These are phyloP conservation scores for Eucalyptus urophylla DNA, from an alignment of 345 rosid genomes.

Conservation along the genomic window DNA sequence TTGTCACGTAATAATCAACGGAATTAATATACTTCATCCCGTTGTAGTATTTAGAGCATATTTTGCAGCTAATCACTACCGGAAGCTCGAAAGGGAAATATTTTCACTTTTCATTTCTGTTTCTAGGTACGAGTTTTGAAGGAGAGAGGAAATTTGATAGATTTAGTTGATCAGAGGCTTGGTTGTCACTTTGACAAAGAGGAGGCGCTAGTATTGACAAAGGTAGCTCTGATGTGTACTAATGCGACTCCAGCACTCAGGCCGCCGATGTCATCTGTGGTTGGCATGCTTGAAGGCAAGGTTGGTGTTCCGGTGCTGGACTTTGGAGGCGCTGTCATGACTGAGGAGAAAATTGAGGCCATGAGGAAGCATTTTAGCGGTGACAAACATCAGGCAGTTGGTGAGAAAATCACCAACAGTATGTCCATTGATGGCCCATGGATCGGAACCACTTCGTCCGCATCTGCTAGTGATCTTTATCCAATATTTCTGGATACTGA, in stretches of 20 bases:
- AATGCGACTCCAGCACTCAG: not conserved
- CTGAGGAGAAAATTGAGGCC: not conserved
- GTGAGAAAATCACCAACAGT: not conserved
- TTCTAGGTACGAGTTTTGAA: not conserved
- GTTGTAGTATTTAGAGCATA: not conserved
- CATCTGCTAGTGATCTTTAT: not conserved
- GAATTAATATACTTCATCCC: too few species aligned
- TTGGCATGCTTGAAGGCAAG: slow-evolving; percentile 17
- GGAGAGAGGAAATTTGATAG: not conserved
- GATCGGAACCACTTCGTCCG: not conserved
- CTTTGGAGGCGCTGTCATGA: not conserved
- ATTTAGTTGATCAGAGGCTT: not conserved
- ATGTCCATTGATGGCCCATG: not conserved
- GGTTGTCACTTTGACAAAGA: not conserved
- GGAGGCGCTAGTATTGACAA: not conserved
- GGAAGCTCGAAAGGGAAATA: not conserved
- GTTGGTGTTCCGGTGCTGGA: not conserved
- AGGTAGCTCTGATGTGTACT: not conserved
- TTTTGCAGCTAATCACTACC: not conserved
- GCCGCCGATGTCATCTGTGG: not conserved
- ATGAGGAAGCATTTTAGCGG: not conserved
- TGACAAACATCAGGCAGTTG: not conserved
- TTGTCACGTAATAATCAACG: too few species aligned
- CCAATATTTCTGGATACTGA: not conserved
- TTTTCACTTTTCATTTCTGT: not conserved